These are phyloP conservation scores for Pseudogymnoascus sp. DNA, from an alignment of 2,329 filamentous ascomycete species.

Conservation along the genomic window DNA sequence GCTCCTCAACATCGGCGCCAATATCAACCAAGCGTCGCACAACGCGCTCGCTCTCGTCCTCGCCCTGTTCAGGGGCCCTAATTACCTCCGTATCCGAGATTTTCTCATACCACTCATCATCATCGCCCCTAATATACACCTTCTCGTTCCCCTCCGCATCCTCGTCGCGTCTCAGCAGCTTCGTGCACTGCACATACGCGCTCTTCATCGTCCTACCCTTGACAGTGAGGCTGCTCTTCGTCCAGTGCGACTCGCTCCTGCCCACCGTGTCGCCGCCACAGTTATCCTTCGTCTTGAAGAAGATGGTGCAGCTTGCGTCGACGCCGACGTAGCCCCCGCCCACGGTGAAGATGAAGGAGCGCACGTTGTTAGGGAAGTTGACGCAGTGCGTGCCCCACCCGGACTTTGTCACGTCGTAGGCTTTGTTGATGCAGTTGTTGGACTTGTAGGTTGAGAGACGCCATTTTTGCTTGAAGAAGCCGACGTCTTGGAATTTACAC, in stretches of 20 bases:
- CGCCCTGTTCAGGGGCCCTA: neutral
- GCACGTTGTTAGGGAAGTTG: neutral
- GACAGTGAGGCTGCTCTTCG: neutral
- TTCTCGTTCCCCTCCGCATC: neutral
- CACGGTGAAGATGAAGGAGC: neutral
- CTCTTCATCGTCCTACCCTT: constrained; percentile 1
- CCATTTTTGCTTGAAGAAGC: constrained; percentile 2
- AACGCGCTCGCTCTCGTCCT: neutral
- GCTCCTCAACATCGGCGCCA: neutral
- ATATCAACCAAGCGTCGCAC: neutral
- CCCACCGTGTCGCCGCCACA: neutral
- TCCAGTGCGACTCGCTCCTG: neutral
- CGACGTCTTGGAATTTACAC: neutral
- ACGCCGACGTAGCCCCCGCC: neutral
- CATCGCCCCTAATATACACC: neutral
- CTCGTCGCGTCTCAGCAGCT: neutral
- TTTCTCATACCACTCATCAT: neutral
- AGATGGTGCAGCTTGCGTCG: neutral
- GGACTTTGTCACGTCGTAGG: neutral
- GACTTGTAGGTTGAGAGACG: neutral
- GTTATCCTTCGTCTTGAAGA: neutral
- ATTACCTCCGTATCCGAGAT: neutral
- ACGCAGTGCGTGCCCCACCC: neutral
- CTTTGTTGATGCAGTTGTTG: neutral
- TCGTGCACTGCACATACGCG: neutral